Evolutionary conservation across 768 basidiomycete genomes (phyloP), one percentile per base, ranked within the genome.

Genomic region (Tylopilus subfusipes): DNA sequence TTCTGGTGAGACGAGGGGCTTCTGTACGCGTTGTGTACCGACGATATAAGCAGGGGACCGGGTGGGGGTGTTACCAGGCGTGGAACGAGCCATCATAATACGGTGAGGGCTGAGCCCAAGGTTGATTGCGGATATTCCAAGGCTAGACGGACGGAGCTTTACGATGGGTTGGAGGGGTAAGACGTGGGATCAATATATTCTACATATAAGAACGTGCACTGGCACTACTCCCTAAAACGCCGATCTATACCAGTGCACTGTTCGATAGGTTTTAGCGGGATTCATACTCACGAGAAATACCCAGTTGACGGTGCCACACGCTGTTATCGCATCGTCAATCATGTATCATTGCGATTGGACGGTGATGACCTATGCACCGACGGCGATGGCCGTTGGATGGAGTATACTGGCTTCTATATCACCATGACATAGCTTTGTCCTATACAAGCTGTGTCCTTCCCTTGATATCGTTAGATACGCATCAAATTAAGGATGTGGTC

Each of bases 1-100:
- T 39, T 57, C 51, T 16, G 61, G 34, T 8, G 62, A 58, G n/a
- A 75, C 73, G 5, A 74, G 65, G 4, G 73, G 69, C 8, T 55
- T 51, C 5, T 49, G 24, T 19, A 52, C 27, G 33, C 30, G 54
- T 9, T 60, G 62, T 21, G 55, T 48, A 5, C 65, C 71, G 11
- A 71, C 54, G 29, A 54, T 39, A 51, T 60, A 71, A 4, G 18
- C n/a, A 2, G 59, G 31, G 11, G 48, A 19, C 10, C 19, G 44
- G 14, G 52, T 16, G 24, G 46, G 19, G 10, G 31, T 30, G 14
- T 43, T 54, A n/a, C 22, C 25, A 9, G 56, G 10, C 18, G 48
- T 24, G 12, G n/a, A 22, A 44, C 57, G 48, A 19, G 44, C 10
- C 58, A 55, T n/a, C n/a, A n/a, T n/a, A n/a, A n/a, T 60, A 27